phyloP scores from a whole-genome alignment of 306 rosid genomes.

The Vigna hirtella region DNA sequence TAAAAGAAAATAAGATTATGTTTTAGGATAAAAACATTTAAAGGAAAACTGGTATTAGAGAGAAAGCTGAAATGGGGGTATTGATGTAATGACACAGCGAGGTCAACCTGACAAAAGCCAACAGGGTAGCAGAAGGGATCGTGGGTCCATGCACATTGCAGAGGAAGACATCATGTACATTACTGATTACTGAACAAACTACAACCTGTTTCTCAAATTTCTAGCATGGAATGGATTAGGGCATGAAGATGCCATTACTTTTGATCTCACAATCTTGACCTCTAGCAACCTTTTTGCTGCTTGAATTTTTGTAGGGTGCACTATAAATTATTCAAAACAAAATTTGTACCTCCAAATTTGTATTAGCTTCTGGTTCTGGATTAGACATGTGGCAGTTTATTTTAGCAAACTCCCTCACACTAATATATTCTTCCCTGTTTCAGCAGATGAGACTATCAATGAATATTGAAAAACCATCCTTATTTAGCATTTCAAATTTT shows the following conservation, averaged over 20 bases:
- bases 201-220: constrained; percentile 13
- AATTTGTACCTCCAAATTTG: constrained; percentile 22
- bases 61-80: neutral
- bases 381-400: neutral
- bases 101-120: constrained; percentile 74
- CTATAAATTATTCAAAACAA: constrained; percentile 11
- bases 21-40: neutral
- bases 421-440: neutral
- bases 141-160: constrained; percentile 73
- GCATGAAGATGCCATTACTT: neutral
- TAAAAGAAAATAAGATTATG: neutral
- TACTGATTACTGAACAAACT: constrained; percentile 35
- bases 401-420: neutral
- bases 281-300: constrained; percentile 20
- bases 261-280: constrained; percentile 26
- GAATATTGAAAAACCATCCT: neutral
- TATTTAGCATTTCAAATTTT: too few species aligned
- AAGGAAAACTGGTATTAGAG: neutral
- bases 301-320: constrained; percentile 34
- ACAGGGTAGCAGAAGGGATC: constrained; percentile 51
- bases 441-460: neutral
- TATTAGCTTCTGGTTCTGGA: neutral
- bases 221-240: neutral
- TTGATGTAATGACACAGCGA: constrained; percentile 58
- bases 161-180: constrained; percentile 69